Evolutionary conservation across 768 basidiomycete species (phyloP).

Genomic region (Podaxis carcinomalis): DNA sequence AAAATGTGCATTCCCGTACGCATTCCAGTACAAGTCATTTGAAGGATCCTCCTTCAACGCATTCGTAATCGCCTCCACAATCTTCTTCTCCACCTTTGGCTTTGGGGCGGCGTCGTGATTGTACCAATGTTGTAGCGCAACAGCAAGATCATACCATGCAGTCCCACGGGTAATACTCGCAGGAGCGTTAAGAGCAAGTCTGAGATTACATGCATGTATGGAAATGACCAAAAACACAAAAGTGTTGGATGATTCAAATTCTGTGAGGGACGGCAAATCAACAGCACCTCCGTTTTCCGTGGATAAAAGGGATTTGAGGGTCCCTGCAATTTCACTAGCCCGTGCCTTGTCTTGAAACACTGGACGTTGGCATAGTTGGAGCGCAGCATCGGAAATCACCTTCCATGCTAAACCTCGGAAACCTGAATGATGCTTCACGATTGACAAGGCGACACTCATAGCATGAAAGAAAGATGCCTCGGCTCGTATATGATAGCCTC

Average conservation of each 20-base stretch:
- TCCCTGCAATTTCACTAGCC: slow-evolving; percentile 30
- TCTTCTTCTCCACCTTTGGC: slow-evolving; percentile 30
- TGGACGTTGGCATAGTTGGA: slow-evolving; percentile 53
- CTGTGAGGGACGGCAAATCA: neutral
- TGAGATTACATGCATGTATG: slow-evolving; percentile 56
- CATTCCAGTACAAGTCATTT: slow-evolving; percentile 77
- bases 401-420: slow-evolving; percentile 84
- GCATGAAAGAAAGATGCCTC: slow-evolving; percentile 66
- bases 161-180: slow-evolving; percentile 43
- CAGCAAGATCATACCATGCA: slow-evolving; percentile 72
- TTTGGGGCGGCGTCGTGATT: slow-evolving; percentile 19
- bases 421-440: slow-evolving; percentile 49
- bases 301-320: slow-evolving; percentile 17
- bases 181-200: slow-evolving; percentile 50
- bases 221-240: slow-evolving; percentile 40
- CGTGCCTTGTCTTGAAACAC: slow-evolving; percentile 41
- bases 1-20: slow-evolving; percentile 74
- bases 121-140: slow-evolving; percentile 52
- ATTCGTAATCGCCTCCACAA: slow-evolving; percentile 54
- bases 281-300: neutral
- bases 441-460: slow-evolving; percentile 45
- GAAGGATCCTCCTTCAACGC: slow-evolving; percentile 71
- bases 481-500: slow-evolving; percentile 74
- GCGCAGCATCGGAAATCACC: slow-evolving; percentile 68
- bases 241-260: neutral